Evolutionary conservation across 2,329 filamentous ascomycete species (phyloP).

Genomic region (Neofusicoccum umdonicola): DNA sequence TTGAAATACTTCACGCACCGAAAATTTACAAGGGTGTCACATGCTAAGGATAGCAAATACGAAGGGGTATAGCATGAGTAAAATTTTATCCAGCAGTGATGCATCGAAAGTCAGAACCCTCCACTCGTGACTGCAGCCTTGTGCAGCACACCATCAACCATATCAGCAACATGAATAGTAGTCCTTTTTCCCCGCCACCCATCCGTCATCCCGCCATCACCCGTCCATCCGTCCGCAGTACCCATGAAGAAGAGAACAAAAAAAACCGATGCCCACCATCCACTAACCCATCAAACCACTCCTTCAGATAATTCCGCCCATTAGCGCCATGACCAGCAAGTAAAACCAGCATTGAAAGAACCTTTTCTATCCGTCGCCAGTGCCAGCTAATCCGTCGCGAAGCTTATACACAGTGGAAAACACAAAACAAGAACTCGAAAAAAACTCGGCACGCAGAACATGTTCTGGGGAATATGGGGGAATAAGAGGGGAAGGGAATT

Average conservation of each 20-base stretch:
- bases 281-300: neutral
- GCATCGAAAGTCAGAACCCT: neutral
- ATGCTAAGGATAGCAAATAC: neutral
- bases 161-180: slow-evolving; percentile 10
- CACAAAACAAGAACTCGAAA: neutral
- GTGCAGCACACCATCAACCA: neutral
- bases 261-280: neutral
- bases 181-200: neutral
- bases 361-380: slow-evolving; percentile 7
- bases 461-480: neutral
- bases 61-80: slow-evolving; percentile 2
- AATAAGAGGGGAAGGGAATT: neutral
- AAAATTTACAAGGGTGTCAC: neutral
- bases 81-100: neutral
- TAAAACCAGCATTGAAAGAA: neutral
- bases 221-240: neutral
- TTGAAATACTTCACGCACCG: too few relatives aligned
- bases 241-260: neutral
- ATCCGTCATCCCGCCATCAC: neutral
- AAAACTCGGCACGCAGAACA: neutral
- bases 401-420: neutral
- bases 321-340: slow-evolving; percentile 5
- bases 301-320: neutral
- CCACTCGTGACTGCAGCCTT: neutral
- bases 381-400: neutral